These are phyloP conservation scores for Arachnomyces sp. DNA, from an alignment of 2,329 filamentous ascomycete genomes.

Conservation along the genomic window DNA sequence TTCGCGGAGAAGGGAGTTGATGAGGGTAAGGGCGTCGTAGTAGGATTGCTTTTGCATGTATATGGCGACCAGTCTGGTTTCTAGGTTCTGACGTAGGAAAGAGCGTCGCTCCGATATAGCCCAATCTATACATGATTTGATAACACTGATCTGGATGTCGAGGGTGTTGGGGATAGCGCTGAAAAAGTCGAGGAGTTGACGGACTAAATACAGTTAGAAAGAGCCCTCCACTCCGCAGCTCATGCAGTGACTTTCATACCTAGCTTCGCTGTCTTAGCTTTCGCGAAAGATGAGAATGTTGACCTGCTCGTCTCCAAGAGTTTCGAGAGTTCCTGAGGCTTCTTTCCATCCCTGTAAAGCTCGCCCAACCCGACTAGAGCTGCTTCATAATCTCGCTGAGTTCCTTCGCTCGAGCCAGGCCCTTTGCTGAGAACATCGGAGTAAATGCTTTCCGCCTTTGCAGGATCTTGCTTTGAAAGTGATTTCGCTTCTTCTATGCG, in stretches of 20 bases:
- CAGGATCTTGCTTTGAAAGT: slow-evolving; percentile 68
- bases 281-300: slow-evolving; percentile 90
- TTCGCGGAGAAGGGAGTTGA: slow-evolving; percentile 92
- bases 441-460: slow-evolving; percentile 79
- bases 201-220: slow-evolving; percentile 51
- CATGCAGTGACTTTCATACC: slow-evolving; percentile 50
- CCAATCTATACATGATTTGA: slow-evolving; percentile 99
- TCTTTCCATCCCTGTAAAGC: slow-evolving; percentile 77
- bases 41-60: slow-evolving; percentile 97
- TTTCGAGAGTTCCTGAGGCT: slow-evolving; percentile 74
- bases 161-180: slow-evolving; percentile 85
- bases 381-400: slow-evolving; percentile 83
- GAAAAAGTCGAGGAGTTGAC: slow-evolving; percentile 93
- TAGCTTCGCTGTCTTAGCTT: slow-evolving; percentile 96
- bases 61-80: slow-evolving; percentile 85
- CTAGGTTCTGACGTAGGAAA: slow-evolving; percentile 95
- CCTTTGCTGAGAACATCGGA: slow-evolving; percentile 81
- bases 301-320: slow-evolving; percentile 84
- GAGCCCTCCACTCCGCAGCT: not conserved
- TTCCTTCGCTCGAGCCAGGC: slow-evolving; percentile 74
- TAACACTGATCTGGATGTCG: slow-evolving; percentile 89
- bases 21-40: slow-evolving; percentile 92
- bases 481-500: slow-evolving; percentile 84
- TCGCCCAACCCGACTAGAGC: slow-evolving; percentile 83
- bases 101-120: slow-evolving; percentile 87